Evolutionary conservation across 2,329 filamentous ascomycete species (phyloP).

Genomic region (Ceratocystis cacaofunesta): DNA sequence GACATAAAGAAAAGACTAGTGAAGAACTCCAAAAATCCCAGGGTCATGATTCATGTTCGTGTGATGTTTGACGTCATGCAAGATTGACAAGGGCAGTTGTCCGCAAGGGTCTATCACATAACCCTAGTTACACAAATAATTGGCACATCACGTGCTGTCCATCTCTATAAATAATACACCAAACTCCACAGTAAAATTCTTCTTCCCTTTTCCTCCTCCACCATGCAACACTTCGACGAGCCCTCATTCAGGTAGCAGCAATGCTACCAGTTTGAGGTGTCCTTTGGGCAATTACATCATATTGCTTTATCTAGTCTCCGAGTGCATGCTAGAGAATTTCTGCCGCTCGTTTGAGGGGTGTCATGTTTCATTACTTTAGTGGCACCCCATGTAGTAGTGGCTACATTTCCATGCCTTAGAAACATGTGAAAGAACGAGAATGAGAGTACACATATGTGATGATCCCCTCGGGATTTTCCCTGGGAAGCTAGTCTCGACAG

Average conservation of each 20-base stretch:
- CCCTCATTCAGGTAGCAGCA: slow-evolving; percentile 6
- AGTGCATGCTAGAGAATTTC: slow-evolving; percentile 25
- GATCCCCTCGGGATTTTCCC: neutral
- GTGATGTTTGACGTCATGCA: neutral
- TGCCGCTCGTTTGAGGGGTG: slow-evolving; percentile 33
- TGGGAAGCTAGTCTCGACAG: neutral
- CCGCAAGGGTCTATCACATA: neutral
- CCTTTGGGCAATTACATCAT: slow-evolving; percentile 15
- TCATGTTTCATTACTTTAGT: slow-evolving; percentile 25
- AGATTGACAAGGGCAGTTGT: no score
- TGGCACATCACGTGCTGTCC: neutral
- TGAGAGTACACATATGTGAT: neutral
- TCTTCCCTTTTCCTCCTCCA: slow-evolving; percentile 18
- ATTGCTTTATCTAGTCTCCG: neutral
- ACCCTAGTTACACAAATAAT: neutral
- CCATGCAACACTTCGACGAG: slow-evolving; percentile 23
- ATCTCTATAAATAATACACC: slow-evolving; percentile 10
- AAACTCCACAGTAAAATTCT: slow-evolving; percentile 3
- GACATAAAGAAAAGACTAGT: neutral
- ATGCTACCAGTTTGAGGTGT: slow-evolving; percentile 9
- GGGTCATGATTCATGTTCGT: neutral
- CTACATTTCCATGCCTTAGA: slow-evolving; percentile 23
- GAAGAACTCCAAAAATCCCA: neutral
- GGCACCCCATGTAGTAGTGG: slow-evolving; percentile 32
- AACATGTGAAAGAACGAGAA: neutral